Evolutionary conservation across 257 asterid species (phyloP).

Genomic region (Linderniella brevidens): DNA sequence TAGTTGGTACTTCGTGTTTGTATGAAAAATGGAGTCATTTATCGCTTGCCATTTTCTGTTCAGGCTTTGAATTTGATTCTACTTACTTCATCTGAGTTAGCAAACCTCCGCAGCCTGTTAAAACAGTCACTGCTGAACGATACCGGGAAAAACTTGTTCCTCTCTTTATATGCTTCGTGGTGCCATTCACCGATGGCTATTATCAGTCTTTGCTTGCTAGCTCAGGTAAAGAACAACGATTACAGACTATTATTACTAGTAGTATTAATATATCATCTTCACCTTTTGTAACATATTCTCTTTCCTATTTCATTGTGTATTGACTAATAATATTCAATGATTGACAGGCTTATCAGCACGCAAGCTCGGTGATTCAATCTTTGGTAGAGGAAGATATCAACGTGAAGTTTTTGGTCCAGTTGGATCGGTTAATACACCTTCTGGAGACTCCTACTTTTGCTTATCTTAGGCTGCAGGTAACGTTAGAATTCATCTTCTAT

Average conservation of each 20-base stretch:
- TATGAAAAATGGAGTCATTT: no score
- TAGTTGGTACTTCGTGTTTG: no score
- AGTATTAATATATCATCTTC: no score
- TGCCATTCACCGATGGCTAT: conserved; percentile 98
- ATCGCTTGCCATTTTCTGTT: conserved; percentile 4
- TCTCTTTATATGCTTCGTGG: conserved; percentile 91
- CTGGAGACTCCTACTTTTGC: conserved; percentile 93
- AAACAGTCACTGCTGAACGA: conserved; percentile 53
- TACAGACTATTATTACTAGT: no score
- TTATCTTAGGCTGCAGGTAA: conserved; percentile 91
- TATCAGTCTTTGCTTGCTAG: conserved; percentile 87
- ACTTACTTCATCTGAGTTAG: conserved; percentile 92
- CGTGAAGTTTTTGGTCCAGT: conserved; percentile 85
- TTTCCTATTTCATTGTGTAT: no score
- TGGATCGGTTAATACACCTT: conserved; percentile 89
- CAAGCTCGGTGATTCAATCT: conserved; percentile 80
- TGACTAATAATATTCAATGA: conserved; percentile 11
- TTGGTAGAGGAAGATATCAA: conserved; percentile 90
- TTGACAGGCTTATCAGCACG: conserved; percentile 80
- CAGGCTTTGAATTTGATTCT: conserved; percentile 94
- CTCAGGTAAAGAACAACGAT: conserved; percentile 45
- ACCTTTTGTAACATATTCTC: no score
- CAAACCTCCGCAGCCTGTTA: conserved; percentile 65
- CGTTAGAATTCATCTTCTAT: conserved; percentile 2
- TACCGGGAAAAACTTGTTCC: conserved; percentile 69